Percentiles rank a stretch among this genome's conserved stretches.
phyloP scores from a whole-genome alignment of 139 green algal genomes.

The Tetradesmus obliquus region DNA sequence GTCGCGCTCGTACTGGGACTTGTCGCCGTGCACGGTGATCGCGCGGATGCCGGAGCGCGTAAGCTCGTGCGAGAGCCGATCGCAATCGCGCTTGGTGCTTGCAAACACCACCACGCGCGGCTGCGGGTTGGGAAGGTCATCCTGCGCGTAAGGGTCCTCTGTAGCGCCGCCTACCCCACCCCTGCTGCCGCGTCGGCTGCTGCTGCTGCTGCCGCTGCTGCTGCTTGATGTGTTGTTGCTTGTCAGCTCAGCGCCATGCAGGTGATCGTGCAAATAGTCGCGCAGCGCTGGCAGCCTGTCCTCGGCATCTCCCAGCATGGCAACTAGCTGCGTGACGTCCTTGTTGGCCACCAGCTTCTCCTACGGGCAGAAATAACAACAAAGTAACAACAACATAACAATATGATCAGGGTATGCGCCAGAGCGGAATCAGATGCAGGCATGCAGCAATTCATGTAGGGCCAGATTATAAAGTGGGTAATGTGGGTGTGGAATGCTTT shows the following conservation, averaged over 20 bases:
- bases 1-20: constrained; percentile 85
- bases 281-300: constrained; percentile 38
- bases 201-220: constrained; percentile 25
- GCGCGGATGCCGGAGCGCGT: constrained; percentile 1
- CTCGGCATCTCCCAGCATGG: constrained; percentile 71
- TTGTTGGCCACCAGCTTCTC: constrained; percentile 84
- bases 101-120: constrained; percentile 82
- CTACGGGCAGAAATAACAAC: background rate
- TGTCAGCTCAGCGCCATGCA: constrained; percentile 18
- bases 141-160: background rate
- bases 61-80: constrained; percentile 63
- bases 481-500: too few relatives aligned
- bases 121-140: constrained; percentile 13
- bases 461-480: too few relatives aligned
- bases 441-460: too few relatives aligned
- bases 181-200: background rate
- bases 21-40: constrained; percentile 88
- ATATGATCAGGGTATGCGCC: background rate
- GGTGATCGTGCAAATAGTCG: constrained; percentile 44
- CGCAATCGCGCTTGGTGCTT: constrained; percentile 80
- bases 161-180: background rate
- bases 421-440: too few relatives aligned
- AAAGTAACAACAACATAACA: background rate
- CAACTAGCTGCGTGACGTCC: constrained; percentile 83
- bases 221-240: constrained; percentile 9